Evolutionary conservation across 164 flowering plant genomes (phyloP).

Genomic region (Paratinospora sagittata): DNA sequence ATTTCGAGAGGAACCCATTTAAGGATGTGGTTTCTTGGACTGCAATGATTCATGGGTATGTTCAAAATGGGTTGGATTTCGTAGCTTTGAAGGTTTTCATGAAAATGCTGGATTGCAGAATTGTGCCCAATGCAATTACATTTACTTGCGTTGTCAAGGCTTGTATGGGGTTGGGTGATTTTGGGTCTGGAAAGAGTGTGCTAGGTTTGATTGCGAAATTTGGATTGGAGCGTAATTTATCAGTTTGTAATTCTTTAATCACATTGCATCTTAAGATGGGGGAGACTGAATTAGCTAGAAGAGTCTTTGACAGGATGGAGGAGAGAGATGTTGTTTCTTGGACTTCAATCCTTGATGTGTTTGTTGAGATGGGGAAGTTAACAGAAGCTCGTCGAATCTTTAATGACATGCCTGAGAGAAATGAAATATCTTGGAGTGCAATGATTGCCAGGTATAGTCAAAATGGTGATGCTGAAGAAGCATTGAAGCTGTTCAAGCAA

Average conservation of each 20-base stretch:
- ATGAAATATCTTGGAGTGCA: constrained; percentile 26
- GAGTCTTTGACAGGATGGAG: constrained; percentile 41
- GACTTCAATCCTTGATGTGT: constrained; percentile 25
- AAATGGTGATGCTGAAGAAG: constrained; percentile 22
- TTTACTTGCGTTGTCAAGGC: constrained; percentile 39
- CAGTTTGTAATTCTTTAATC: constrained; percentile 47
- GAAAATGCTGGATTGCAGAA: constrained; percentile 29
- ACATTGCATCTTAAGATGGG: constrained; percentile 40
- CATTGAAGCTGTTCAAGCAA: constrained; percentile 14
- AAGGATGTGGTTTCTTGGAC: constrained; percentile 26
- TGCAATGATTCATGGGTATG: constrained; percentile 46
- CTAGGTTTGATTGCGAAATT: constrained; percentile 40
- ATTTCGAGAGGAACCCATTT: constrained; percentile 20
- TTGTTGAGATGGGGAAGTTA: constrained; percentile 21
- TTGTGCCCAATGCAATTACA: constrained; percentile 45
- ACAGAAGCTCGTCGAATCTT: constrained; percentile 22
- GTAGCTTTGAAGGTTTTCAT: constrained; percentile 34
- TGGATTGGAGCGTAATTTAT: constrained; percentile 39
- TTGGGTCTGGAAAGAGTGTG: constrained; percentile 36
- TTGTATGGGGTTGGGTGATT: constrained; percentile 31
- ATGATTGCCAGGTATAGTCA: constrained; percentile 31
- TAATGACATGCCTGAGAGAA: constrained; percentile 21
- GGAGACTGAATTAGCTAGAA: constrained; percentile 40
- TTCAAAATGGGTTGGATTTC: constrained; percentile 36
- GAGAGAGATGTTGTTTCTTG: constrained; percentile 25